Base-by-base conservation (phyloP, 495 filamentous ascomycete species). In the Corynascus novoguineensis region DNA sequence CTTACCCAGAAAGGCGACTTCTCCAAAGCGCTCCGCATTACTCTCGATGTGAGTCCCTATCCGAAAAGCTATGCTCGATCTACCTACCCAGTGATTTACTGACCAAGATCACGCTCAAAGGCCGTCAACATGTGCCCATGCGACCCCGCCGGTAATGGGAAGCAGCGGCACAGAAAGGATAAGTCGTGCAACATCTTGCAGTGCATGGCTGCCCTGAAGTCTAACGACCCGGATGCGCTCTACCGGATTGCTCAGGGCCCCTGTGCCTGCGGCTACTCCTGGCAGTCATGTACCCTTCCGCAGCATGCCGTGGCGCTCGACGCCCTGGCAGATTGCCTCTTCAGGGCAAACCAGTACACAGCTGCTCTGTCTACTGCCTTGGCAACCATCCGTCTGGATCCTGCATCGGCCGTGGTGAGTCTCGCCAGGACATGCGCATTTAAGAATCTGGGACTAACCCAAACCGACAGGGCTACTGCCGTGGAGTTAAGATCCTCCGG, bases 121-220 rank as follows among this genome's bases (percentile, higher is more conserved):
- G 55, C 51, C 17, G 40, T 63, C 40, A 56, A 52, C 35, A n/a
- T 41, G 19, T 65, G 65, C 55, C 54, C 35, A 3, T 65, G 66
- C 46, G 35, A 48, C 19, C 49, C 58, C 9, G 29, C 25, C 17
- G 32, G 37, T 31, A 38, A 40, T 15, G 22, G 37, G 1, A 46
- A 46, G 22, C 4, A n/a, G n/a, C 47, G 55, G 37, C 67, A 70
- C 45, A 45, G 34, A 2, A 63, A 60, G 15, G 64, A 68, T 51
- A 68, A 66, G 49, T 56, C 63, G 11, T 70, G 67, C 29, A 48
- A 66, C 50, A 60, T 66, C 22, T 28, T 6, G 8, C 65, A 70
- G 25, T 67, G 58, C 42, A 35, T 60, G 6, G 22, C 15, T 1
- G 62, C 62, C 29, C 28, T 65, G 21, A 17, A 54, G 24, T 50